Evolutionary conservation across 192 early-diverging fungal species (phyloP).

Genomic region (Backusella luteola): DNA sequence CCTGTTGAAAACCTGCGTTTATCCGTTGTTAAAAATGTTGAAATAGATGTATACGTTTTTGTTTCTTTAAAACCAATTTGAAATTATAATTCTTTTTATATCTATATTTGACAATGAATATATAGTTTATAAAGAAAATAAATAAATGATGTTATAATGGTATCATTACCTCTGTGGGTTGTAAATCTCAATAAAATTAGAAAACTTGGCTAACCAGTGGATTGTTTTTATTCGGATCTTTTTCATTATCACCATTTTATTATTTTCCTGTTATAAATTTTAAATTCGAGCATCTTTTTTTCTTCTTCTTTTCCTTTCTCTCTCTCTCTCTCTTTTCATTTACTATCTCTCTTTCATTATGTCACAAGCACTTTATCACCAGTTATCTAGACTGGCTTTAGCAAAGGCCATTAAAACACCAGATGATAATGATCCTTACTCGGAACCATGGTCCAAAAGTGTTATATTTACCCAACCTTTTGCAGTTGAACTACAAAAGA

Average conservation of each 20-base stretch:
- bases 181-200: background rate
- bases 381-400: slow-evolving; percentile 26
- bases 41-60: background rate
- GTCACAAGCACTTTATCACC: background rate
- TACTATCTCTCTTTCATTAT: background rate
- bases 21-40: background rate
- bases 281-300: background rate
- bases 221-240: background rate
- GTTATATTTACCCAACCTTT: slow-evolving; percentile 28
- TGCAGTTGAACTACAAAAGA: background rate
- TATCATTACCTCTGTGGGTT: background rate
- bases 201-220: background rate
- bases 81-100: background rate
- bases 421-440: background rate
- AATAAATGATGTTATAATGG: background rate
- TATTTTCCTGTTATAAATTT: background rate
- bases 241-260: background rate
- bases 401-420: slow-evolving; percentile 33
- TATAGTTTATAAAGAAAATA: background rate
- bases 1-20: background rate
- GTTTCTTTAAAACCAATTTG: background rate
- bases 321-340: background rate
- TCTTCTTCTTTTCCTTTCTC: background rate
- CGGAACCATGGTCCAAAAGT: slow-evolving; percentile 33
- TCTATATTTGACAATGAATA: background rate